phyloP scores from a whole-genome alignment of 2,329 filamentous ascomycete genomes.

The Epichloe gansuensis region DNA sequence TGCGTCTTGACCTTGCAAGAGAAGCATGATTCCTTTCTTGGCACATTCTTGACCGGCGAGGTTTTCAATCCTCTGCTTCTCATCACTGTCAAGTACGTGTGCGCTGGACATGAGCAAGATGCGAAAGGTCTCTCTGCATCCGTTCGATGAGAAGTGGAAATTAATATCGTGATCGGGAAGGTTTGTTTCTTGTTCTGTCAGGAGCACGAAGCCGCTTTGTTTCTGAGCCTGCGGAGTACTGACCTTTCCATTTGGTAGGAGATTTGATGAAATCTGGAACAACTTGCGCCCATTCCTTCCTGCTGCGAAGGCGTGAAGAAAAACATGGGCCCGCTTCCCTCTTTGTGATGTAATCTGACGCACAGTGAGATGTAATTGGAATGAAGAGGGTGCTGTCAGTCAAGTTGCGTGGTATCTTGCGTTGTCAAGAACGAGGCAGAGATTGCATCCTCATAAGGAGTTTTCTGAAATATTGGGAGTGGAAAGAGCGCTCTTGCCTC shows the following conservation, averaged over 20 bases:
- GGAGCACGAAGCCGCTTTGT: not conserved
- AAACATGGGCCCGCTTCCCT: constrained; percentile 17
- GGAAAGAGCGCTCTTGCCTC: constrained; percentile 3
- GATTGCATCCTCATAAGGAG: not conserved
- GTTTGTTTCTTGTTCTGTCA: constrained; percentile 23
- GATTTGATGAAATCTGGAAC: constrained; percentile 15
- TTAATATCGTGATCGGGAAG: constrained; percentile 34
- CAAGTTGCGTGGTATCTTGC: not conserved
- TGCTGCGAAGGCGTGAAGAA: constrained; percentile 26
- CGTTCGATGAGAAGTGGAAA: constrained; percentile 19
- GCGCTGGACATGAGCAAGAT: constrained; percentile 28
- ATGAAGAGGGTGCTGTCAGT: not conserved
- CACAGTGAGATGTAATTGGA: not conserved
- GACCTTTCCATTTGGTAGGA: constrained; percentile 16
- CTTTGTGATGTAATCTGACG: not conserved
- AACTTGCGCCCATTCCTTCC: constrained; percentile 22
- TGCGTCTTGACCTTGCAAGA: constrained; percentile 23
- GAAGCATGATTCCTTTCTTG: constrained; percentile 31
- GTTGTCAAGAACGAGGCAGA: not conserved
- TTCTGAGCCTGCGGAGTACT: not conserved
- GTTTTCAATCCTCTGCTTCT: constrained; percentile 25
- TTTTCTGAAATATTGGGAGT: not conserved
- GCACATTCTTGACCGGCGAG: constrained; percentile 26
- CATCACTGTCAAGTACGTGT: constrained; percentile 21
- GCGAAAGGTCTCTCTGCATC: constrained; percentile 16